These are phyloP conservation scores for Udeniomyces megalosporus DNA, from an alignment of 768 basidiomycete genomes.

Conservation along the genomic window DNA sequence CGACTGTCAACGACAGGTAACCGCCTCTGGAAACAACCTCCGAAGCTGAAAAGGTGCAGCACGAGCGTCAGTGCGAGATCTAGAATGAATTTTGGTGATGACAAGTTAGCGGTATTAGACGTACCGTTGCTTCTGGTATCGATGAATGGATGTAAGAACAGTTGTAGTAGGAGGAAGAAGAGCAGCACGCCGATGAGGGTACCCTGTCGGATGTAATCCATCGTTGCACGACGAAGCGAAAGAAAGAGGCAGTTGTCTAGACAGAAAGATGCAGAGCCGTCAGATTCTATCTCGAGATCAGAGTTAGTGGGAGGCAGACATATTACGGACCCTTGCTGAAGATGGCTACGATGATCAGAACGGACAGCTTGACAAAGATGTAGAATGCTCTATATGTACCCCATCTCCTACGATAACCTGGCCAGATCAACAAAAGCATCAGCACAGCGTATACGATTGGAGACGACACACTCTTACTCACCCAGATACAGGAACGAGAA, in stretches of 20 bases:
- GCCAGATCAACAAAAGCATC: not conserved
- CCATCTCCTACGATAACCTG: constrained; percentile 57
- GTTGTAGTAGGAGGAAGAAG: constrained; percentile 48
- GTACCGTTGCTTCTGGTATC: constrained; percentile 58
- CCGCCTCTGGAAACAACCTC: constrained; percentile 50
- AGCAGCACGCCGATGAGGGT: constrained; percentile 43
- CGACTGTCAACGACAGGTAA: constrained; percentile 48
- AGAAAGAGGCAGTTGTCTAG: constrained; percentile 56
- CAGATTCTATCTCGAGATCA: not conserved
- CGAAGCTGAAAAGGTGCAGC: too few species aligned
- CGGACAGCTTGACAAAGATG: constrained; percentile 53
- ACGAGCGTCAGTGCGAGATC: too few species aligned
- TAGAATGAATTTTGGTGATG: too few species aligned
- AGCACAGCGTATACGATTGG: not conserved
- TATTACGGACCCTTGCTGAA: constrained; percentile 35
- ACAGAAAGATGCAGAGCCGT: not conserved
- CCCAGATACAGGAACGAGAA: constrained; percentile 56
- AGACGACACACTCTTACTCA: constrained; percentile 26
- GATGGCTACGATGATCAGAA: constrained; percentile 48
- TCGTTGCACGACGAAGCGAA: constrained; percentile 35
- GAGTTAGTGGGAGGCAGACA: not conserved
- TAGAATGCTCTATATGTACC: constrained; percentile 40
- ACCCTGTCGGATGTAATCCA: constrained; percentile 46
- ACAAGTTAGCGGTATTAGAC: too few species aligned
- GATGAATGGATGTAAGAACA: constrained; percentile 45